phyloP scores from a whole-genome alignment of 2,329 filamentous ascomycete genomes.

The Lasiodiplodia gonubiensis region DNA sequence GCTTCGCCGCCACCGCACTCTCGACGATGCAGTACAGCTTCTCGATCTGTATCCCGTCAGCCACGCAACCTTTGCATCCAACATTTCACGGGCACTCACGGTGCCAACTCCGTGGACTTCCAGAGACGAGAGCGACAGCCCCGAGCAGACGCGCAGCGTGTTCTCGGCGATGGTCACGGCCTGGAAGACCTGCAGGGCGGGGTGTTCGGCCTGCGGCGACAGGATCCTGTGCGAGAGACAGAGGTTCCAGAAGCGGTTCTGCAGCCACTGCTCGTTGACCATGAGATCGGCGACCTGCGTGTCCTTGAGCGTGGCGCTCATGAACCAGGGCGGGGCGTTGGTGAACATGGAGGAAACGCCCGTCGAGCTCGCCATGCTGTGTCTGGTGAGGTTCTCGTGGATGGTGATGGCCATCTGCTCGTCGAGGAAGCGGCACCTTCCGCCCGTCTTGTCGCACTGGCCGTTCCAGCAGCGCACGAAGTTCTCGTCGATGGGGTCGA shows the following conservation, averaged over 20 bases:
- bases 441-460: constrained; percentile 42
- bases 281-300: constrained; percentile 52
- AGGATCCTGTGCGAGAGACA: constrained; percentile 46
- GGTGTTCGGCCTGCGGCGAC: constrained; percentile 38
- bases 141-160: constrained; percentile 44
- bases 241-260: constrained; percentile 51
- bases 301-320: constrained; percentile 46
- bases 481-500: constrained; percentile 52
- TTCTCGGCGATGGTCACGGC: constrained; percentile 44
- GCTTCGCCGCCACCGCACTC: constrained; percentile 31
- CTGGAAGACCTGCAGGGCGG: constrained; percentile 47
- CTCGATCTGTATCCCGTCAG: constrained; percentile 19
- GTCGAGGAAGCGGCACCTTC: constrained; percentile 43
- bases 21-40: constrained; percentile 22
- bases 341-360: constrained; percentile 20
- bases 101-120: constrained; percentile 51
- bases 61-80: constrained; percentile 28
- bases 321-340: constrained; percentile 41
- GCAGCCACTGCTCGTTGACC: constrained; percentile 52
- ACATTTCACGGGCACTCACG: constrained; percentile 51
- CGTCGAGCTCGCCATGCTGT: constrained; percentile 31
- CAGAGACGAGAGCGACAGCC: constrained; percentile 44
- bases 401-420: constrained; percentile 13
- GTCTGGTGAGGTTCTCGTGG: neutral
- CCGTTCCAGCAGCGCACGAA: constrained; percentile 53